A percentile compares a stretch with the other conserved stretches of the same genome.
Conservation (phyloP, 345 rosid genomes). For the Limnanthes douglasii region DNA sequence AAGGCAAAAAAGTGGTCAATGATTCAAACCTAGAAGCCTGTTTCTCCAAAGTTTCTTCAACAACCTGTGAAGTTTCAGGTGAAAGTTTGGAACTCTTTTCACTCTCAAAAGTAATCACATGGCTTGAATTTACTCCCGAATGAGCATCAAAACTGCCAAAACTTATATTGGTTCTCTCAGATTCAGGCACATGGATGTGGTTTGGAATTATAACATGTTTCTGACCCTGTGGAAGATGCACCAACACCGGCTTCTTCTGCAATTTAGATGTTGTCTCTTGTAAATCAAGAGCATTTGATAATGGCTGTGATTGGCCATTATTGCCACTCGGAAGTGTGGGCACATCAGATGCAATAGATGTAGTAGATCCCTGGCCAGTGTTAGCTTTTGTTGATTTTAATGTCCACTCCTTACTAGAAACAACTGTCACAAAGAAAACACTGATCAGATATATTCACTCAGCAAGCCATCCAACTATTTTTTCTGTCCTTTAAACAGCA, state of each 20-base stretch:
- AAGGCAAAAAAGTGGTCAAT: no score
- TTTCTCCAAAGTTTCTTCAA: constrained; percentile 42
- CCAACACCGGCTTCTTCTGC: constrained; percentile 57
- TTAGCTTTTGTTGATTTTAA: constrained; percentile 50
- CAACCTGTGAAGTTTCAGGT: constrained; percentile 46
- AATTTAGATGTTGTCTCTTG: constrained; percentile 48
- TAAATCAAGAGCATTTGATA: constrained; percentile 25
- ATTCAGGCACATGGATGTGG: constrained; percentile 90
- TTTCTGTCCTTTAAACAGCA: no score
- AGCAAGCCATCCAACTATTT: no score
- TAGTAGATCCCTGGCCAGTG: constrained; percentile 32
- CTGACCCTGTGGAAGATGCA: constrained; percentile 58
- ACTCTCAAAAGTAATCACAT: constrained; percentile 29
- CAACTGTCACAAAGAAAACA: constrained; percentile 29
- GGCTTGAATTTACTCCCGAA: constrained; percentile 37
- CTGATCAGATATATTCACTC: no score
- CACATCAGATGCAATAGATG: constrained; percentile 28
- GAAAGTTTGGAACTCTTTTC: constrained; percentile 46
- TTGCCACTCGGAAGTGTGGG: constrained; percentile 28
- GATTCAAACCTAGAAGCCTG: constrained; percentile 53
- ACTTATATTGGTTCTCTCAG: constrained; percentile 74
- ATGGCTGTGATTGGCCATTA: constrained; percentile 19
- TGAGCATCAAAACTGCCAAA: constrained; percentile 89
- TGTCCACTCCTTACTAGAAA: constrained; percentile 76
- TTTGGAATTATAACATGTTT: constrained; percentile 88